Conservation (phyloP, 164 flowering plant genomes). For the Cinnamomum micranthum region DNA sequence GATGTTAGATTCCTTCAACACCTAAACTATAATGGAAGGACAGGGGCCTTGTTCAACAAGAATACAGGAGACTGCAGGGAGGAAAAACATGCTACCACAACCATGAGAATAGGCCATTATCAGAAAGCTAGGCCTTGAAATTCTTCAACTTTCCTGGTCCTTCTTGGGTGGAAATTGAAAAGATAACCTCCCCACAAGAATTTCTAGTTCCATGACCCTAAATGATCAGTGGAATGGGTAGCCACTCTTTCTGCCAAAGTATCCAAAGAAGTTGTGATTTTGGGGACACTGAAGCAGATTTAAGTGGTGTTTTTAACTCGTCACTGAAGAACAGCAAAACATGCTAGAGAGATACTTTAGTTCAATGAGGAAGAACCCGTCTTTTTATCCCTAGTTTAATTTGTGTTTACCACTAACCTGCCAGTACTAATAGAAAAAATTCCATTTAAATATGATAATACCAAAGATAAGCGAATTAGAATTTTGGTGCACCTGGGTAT, state of each 20-base stretch:
- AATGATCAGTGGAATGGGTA: neutral
- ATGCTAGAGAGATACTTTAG: too few species aligned
- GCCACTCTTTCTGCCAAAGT: neutral
- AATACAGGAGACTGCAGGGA: neutral
- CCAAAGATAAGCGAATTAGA: neutral
- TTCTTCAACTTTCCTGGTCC: neutral
- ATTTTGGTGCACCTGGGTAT: constrained; percentile 53
- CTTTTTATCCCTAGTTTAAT: neutral
- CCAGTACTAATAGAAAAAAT: neutral
- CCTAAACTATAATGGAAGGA: neutral
- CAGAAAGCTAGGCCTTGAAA: neutral
- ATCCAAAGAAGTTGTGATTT: neutral
- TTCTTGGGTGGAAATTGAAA: too few species aligned
- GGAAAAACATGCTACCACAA: neutral
- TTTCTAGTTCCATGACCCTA: too few species aligned
- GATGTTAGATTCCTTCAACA: neutral
- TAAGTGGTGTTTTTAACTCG: neutral
- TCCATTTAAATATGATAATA: neutral
- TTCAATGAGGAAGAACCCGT: neutral
- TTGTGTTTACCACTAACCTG: neutral
- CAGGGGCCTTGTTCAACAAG: neutral
- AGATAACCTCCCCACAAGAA: too few species aligned
- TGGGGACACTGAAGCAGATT: neutral
- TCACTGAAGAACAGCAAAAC: too few species aligned
- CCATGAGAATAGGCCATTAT: neutral